Evolutionary conservation across 2,329 filamentous ascomycete genomes (phyloP).

Genomic region (Fusarium solani-melongenae): DNA sequence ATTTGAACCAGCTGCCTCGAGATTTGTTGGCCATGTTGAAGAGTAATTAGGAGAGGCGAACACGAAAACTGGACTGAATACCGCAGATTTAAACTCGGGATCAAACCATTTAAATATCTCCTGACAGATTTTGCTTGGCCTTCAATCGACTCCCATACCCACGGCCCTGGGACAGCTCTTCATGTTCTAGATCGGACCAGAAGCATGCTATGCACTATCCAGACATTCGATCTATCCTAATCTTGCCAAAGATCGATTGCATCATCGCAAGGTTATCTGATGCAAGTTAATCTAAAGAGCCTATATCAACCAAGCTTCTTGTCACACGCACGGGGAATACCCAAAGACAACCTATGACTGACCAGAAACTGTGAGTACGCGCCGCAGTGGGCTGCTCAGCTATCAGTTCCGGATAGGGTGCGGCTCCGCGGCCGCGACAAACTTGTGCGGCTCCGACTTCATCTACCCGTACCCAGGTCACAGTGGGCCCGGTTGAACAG

Average conservation of each 20-base stretch:
- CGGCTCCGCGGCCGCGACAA: neutral
- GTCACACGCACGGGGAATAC: neutral
- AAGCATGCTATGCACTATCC: neutral
- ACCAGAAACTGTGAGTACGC: neutral
- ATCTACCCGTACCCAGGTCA: neutral
- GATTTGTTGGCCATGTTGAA: neutral
- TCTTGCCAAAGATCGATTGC: neutral
- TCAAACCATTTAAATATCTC: neutral
- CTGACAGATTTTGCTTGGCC: neutral
- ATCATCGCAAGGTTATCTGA: neutral
- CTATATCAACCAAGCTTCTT: neutral
- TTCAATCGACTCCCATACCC: neutral
- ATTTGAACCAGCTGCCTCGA: constrained; percentile 3
- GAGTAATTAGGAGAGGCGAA: neutral
- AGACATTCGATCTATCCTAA: neutral
- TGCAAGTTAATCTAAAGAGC: neutral
- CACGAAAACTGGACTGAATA: neutral
- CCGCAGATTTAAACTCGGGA: neutral
- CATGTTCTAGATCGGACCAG: neutral
- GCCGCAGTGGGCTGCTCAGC: neutral
- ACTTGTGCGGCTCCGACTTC: neutral
- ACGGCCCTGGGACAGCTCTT: neutral
- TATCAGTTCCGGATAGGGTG: neutral
- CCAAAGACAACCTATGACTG: neutral
- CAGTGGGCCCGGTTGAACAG: neutral